Conservation (phyloP, 805 yeast genomes). For the Yarrowia porcina region DNA sequence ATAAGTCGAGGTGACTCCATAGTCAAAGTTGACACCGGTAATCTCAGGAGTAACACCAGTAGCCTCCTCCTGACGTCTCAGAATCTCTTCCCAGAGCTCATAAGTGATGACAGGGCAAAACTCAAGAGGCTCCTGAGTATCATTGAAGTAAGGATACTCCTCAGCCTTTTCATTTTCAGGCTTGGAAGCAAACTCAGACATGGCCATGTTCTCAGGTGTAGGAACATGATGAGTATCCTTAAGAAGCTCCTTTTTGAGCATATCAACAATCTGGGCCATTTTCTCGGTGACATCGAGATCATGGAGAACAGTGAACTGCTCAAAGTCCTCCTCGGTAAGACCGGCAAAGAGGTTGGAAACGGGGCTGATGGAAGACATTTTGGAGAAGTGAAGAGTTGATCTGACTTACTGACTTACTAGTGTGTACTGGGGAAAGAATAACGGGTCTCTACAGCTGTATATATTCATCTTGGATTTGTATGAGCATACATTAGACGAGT, state of each 20-base stretch:
- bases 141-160: not conserved
- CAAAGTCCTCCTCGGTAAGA: not conserved
- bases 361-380: constrained; percentile 3
- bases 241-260: not conserved
- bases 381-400: not conserved
- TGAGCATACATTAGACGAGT: not conserved
- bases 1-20: constrained; percentile 5
- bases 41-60: not conserved
- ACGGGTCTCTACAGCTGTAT: not conserved
- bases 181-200: not conserved
- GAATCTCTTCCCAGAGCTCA: constrained; percentile 1
- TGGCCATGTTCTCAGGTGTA: not conserved
- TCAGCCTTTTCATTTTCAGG: not conserved
- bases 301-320: not conserved
- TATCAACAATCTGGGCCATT: not conserved
- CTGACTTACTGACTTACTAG: too few species aligned
- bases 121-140: not conserved
- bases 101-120: not conserved
- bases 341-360: not conserved
- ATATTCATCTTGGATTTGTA: not conserved
- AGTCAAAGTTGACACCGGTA: constrained; percentile 7
- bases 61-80: not conserved
- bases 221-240: not conserved
- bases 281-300: not conserved
- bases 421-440: not conserved